These are phyloP conservation scores for Dictyostelium purpureum DNA, from an alignment of 78 protist genomes.

Conservation along the genomic window DNA sequence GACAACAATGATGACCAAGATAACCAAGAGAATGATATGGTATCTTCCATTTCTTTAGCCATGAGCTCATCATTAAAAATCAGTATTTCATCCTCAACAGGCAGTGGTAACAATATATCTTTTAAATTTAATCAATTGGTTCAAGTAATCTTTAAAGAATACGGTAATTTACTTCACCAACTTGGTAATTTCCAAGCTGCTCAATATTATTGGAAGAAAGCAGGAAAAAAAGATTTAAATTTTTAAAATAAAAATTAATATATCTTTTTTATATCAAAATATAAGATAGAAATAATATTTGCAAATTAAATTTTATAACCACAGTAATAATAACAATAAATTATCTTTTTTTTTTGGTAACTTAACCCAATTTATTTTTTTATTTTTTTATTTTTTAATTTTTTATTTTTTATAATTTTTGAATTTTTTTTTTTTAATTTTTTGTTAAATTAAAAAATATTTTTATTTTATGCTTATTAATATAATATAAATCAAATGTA, in stretches of 20 bases:
- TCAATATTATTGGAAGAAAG: conserved; percentile 26
- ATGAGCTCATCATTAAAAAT: not conserved
- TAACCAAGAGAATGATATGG: not conserved
- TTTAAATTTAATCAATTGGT: conserved; percentile 58
- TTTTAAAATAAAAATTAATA: not conserved
- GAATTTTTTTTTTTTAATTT: no score
- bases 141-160: conserved; percentile 60
- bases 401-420: no score
- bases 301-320: no score
- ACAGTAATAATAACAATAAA: no score
- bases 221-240: conserved; percentile 36
- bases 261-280: no score
- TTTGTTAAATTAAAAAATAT: no score
- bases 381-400: no score
- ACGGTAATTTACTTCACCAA: conserved; percentile 58
- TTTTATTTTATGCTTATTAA: no score
- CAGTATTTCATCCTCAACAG: not conserved
- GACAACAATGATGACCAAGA: not conserved
- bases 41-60: not conserved
- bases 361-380: no score
- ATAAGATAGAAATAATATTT: no score
- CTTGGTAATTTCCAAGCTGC: conserved; percentile 21
- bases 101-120: not conserved
- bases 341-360: no score
- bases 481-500: no score